Base-by-base conservation (phyloP, 2,329 filamentous ascomycete genomes). In the Diaporthe australafricana region DNA sequence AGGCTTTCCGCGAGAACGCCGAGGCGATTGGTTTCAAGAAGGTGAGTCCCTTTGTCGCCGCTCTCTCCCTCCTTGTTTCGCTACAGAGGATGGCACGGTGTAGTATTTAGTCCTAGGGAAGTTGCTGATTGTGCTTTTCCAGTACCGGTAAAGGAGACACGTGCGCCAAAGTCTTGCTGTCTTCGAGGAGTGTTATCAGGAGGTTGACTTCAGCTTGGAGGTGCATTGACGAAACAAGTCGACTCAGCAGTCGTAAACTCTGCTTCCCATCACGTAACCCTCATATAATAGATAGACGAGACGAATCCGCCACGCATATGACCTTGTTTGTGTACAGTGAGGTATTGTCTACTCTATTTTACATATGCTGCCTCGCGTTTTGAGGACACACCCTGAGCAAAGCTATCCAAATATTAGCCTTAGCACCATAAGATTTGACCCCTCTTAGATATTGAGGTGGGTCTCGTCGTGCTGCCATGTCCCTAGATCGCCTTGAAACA, bases 1-100 rank as follows among this genome's bases (percentile, higher is more conserved):
- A 87, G 79, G 87, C 85, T 80, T 87, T 86, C 81, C 80, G 84
- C 77, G 84, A 86, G 80, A 85, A 85, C 80, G 81, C 84, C 35
- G 76, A 82, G 74, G 84, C 86, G 75, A 86, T 86, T 78, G 84
- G 84, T 74, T 86, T 86, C 78, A 80, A 84, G 80, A 86, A 86
- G 84, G 83, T 84, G 8, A 8, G 70, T 55, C 25, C 8, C 7
- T 20, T 22, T 47, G 2, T 45, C 38, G 14, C n/a, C n/a, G 6
- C 5, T 40, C 0, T 30, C 22, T 45, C 0, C 5, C 7, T 6
- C 11, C 17, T 20, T 6, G 11, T 4, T 3, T n/a, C 57, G 4
- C 5, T 9, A 1, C 17, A 22, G 1, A 45, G 25, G 16, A 12
- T 30, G 20, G 42, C 22, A 30, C 3, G 7, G 30, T 38, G n/a